These are phyloP conservation scores for Ogataea naganishii DNA, from an alignment of 805 yeast genomes.

Conservation along the genomic window DNA sequence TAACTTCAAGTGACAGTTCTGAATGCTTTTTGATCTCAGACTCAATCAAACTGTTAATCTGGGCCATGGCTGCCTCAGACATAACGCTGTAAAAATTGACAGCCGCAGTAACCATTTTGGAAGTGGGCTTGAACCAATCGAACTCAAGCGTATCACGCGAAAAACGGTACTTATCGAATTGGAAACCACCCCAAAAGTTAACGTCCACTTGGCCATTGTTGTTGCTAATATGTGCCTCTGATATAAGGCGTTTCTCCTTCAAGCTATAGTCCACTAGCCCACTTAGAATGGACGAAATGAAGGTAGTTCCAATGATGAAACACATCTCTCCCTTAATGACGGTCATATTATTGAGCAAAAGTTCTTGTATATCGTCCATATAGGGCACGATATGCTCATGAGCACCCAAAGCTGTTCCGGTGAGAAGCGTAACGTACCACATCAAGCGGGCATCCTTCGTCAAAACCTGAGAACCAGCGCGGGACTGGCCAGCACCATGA, in stretches of 20 bases:
- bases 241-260: conserved; percentile 43
- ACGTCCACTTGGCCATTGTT: conserved; percentile 30
- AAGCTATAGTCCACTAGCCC: conserved; percentile 55
- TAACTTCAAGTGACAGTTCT: conserved; percentile 13
- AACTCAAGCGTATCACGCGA: conserved; percentile 40
- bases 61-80: conserved; percentile 31
- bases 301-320: conserved; percentile 48
- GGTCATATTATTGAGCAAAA: conserved; percentile 39
- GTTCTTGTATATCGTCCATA: conserved; percentile 34
- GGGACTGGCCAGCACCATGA: conserved; percentile 72
- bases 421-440: conserved; percentile 61
- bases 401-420: conserved; percentile 65
- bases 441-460: conserved; percentile 74
- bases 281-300: conserved; percentile 54
- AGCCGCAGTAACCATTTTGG: conserved; percentile 50
- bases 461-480: conserved; percentile 55
- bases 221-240: conserved; percentile 31
- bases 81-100: conserved; percentile 46
- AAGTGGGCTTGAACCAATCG: conserved; percentile 69
- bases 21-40: too few relatives aligned
- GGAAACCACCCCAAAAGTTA: conserved; percentile 70
- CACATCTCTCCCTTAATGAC: conserved; percentile 49
- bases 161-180: conserved; percentile 45
- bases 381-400: conserved; percentile 38
- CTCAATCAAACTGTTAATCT: conserved; percentile 32